Conservation (phyloP, 352 stramenopile genomes). For the Thalassiosira sp. region DNA sequence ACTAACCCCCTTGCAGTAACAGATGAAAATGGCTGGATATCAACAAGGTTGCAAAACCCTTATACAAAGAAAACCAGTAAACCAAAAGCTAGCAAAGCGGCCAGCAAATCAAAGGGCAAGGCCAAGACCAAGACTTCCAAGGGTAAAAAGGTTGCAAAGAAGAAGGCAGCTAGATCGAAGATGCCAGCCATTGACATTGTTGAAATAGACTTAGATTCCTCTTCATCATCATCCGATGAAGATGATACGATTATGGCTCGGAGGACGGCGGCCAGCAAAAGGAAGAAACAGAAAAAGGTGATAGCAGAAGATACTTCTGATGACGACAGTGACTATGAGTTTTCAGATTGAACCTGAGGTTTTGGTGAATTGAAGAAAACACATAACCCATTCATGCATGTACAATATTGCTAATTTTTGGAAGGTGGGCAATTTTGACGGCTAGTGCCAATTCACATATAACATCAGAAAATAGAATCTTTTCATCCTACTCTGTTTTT, state of each 20-base stretch:
- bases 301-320: constrained; percentile 6
- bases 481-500: constrained; percentile 2
- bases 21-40: constrained; percentile 54
- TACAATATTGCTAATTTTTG: not conserved
- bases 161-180: constrained; percentile 6
- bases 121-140: constrained; percentile 5
- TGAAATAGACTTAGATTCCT: constrained; percentile 44
- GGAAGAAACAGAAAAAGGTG: constrained; percentile 9
- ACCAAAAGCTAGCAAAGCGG: constrained; percentile 8
- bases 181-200: constrained; percentile 21
- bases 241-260: not conserved
- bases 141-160: constrained; percentile 1
- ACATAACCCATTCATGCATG: not conserved
- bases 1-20: constrained; percentile 9
- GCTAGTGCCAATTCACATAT: not conserved
- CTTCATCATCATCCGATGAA: constrained; percentile 23
- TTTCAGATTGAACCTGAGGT: not conserved
- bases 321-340: constrained; percentile 13
- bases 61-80: not conserved
- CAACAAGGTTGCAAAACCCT: constrained; percentile 20
- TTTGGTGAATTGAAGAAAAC: not conserved
- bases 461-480: constrained; percentile 2
- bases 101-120: constrained; percentile 18
- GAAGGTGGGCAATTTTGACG: constrained; percentile 1
- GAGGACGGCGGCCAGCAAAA: not conserved